Evolutionary conservation across 208 protist species (phyloP).

Genomic region (Leishmania guyanensis): DNA sequence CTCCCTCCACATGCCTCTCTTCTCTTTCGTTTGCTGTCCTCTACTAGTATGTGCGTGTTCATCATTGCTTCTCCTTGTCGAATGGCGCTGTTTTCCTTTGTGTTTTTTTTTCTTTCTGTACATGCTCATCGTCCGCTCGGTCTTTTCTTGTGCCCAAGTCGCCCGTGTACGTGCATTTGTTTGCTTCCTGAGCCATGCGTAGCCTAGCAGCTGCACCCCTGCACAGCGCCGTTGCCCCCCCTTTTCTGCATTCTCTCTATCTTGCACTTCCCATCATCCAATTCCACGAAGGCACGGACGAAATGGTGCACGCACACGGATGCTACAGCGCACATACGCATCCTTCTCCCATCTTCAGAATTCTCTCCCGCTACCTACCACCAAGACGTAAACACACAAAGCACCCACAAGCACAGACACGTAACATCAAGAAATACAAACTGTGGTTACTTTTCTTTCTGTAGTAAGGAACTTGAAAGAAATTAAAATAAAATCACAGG

Average conservation of each 20-base stretch:
- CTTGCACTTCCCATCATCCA: not conserved
- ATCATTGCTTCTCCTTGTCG: not conserved
- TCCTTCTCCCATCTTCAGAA: too few species aligned
- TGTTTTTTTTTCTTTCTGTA: not conserved
- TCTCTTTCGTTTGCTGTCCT: not conserved
- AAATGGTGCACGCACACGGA: not conserved
- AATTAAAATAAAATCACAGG: not conserved
- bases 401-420: not conserved
- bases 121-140: not conserved
- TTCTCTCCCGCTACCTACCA: not conserved
- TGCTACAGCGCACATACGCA: not conserved
- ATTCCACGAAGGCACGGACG: not conserved
- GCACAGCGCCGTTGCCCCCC: not conserved
- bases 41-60: not conserved
- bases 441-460: not conserved
- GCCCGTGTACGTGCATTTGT: not conserved
- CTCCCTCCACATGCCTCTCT: not conserved
- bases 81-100: not conserved
- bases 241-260: not conserved
- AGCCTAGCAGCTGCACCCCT: not conserved
- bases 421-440: conserved; percentile 1
- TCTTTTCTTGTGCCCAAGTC: not conserved
- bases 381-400: not conserved
- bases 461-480: not conserved
- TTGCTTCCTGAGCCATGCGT: not conserved